Evolutionary conservation across 768 basidiomycete genomes (phyloP).

Genomic region (Imleria badia): DNA sequence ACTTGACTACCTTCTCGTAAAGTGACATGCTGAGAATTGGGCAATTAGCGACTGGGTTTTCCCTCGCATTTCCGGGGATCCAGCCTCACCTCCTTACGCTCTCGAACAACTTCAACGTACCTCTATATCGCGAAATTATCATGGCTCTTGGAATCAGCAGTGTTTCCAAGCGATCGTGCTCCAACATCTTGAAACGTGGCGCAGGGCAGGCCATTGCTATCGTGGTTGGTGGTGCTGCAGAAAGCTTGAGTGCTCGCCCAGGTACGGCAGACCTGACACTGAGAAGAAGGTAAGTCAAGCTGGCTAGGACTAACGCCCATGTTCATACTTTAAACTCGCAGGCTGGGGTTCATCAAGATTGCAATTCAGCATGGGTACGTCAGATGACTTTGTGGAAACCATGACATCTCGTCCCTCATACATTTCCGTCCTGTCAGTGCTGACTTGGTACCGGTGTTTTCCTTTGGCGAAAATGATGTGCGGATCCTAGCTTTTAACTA

Average conservation of each 20-base stretch:
- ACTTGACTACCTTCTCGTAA: constrained; percentile 3
- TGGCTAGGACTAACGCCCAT: not conserved
- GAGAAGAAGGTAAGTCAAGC: constrained; percentile 52
- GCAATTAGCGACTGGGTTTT: constrained; percentile 83
- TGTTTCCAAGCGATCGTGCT: constrained; percentile 88
- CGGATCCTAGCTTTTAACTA: constrained; percentile 25
- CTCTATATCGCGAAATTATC: constrained; percentile 90
- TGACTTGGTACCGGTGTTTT: constrained; percentile 95
- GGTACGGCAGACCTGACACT: constrained; percentile 94
- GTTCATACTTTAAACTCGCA: constrained; percentile 23
- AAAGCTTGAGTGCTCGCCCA: constrained; percentile 90
- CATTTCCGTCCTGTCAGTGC: constrained; percentile 51
- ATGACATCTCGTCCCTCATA: not conserved
- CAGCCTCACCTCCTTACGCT: constrained; percentile 91
- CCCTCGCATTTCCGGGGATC: constrained; percentile 85
- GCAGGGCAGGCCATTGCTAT: constrained; percentile 80
- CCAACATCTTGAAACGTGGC: constrained; percentile 72
- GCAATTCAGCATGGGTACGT: constrained; percentile 85
- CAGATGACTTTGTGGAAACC: not conserved
- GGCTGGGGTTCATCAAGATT: constrained; percentile 93
- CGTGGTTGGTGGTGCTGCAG: constrained; percentile 95
- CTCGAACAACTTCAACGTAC: constrained; percentile 85
- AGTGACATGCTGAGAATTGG: not conserved
- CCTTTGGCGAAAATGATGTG: constrained; percentile 98
- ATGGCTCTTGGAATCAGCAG: constrained; percentile 88